A percentile compares a stretch with the other conserved stretches of the same genome.
These are phyloP conservation scores for Cordyceps militaris DNA, from an alignment of 2,329 filamentous ascomycete species.

Conservation along the genomic window DNA sequence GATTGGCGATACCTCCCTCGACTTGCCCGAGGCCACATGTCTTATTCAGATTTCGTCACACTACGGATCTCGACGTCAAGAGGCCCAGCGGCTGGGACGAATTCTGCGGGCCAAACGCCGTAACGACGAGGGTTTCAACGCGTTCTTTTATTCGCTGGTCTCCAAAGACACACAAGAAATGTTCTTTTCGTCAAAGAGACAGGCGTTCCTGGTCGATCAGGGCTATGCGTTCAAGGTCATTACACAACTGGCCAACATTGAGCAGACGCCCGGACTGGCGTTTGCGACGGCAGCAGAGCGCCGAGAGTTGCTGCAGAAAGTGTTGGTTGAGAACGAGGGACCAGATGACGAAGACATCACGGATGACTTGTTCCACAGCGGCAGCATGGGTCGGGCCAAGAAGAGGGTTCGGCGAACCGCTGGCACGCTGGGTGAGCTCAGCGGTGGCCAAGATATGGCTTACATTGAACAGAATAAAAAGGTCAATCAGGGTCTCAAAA, in stretches of 20 bases:
- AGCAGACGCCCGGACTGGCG: constrained; percentile 70
- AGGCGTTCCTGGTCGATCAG: constrained; percentile 95
- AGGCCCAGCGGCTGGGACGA: constrained; percentile 86
- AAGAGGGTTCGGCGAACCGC: constrained; percentile 71
- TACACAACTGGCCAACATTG: constrained; percentile 86
- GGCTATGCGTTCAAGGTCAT: constrained; percentile 99
- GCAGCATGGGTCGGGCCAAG: constrained; percentile 39
- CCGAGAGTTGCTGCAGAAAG: constrained; percentile 79
- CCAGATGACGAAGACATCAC: constrained; percentile 63
- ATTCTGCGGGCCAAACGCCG: constrained; percentile 91
- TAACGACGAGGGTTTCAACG: constrained; percentile 98
- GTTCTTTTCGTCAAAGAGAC: constrained; percentile 93
- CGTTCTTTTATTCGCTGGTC: constrained; percentile 96
- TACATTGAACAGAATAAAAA: constrained; percentile 79
- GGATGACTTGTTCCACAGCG: constrained; percentile 35
- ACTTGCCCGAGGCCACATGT: constrained; percentile 92
- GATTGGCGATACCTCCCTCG: constrained; percentile 96
- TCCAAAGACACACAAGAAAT: constrained; percentile 97
- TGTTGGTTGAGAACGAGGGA: constrained; percentile 79
- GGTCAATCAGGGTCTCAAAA: constrained; percentile 43
- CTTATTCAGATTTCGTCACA: constrained; percentile 97
- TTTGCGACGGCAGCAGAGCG: constrained; percentile 75
- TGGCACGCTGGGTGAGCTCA: constrained; percentile 76
- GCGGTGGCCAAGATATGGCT: constrained; percentile 95
- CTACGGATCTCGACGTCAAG: constrained; percentile 92